A percentile compares a stretch with the other conserved stretches of the same genome.
These are phyloP conservation scores for Ascoidea tarda DNA, from an alignment of 805 yeast genomes.

Conservation along the genomic window DNA sequence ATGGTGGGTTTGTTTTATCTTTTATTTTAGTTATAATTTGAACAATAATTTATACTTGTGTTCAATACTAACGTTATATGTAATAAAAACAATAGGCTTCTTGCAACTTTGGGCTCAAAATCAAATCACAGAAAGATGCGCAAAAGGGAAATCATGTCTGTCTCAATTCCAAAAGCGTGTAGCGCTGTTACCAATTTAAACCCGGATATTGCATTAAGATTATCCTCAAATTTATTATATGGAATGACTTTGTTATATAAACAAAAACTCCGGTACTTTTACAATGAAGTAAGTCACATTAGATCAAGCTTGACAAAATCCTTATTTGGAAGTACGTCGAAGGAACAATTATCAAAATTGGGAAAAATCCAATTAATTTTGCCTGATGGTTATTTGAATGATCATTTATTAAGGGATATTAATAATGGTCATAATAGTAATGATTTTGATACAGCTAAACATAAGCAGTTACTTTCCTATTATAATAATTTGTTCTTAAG, in stretches of 20 bases:
- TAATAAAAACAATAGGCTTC: conserved; percentile 13
- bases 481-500: conserved; percentile 9
- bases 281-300: conserved; percentile 11
- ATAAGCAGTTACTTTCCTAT: not conserved
- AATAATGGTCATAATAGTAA: not conserved
- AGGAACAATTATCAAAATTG: not conserved
- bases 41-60: conserved; percentile 9
- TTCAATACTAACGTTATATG: conserved; percentile 2
- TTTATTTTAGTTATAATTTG: too few relatives aligned
- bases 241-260: conserved; percentile 33
- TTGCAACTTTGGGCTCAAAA: conserved; percentile 28
- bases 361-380: not conserved
- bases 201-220: conserved; percentile 14
- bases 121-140: conserved; percentile 16
- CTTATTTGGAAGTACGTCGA: not conserved
- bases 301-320: conserved; percentile 1
- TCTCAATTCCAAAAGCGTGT: conserved; percentile 31
- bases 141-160: conserved; percentile 20
- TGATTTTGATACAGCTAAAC: not conserved
- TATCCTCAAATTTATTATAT: conserved; percentile 26
- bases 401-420: not conserved
- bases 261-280: conserved; percentile 32
- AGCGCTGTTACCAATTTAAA: conserved; percentile 12
- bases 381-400: not conserved
- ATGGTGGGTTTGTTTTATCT: conserved; percentile 1